Evolutionary conservation across 2,329 filamentous ascomycete species (phyloP), one percentile per base, ranked within the genome.

Genomic region (Aaosphaeria arxii): DNA sequence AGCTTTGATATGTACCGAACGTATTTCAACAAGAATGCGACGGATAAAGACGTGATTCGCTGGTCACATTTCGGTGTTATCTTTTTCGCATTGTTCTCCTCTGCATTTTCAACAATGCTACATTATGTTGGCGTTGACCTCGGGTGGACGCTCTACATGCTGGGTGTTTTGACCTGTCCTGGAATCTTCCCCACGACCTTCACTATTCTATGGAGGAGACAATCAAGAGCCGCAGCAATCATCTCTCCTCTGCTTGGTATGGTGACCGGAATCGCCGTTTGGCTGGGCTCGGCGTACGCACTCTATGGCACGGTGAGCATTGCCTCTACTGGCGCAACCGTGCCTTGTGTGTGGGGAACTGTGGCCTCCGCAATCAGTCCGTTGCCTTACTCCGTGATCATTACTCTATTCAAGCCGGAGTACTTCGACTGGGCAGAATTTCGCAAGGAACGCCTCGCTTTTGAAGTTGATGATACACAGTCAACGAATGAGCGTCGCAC

Each of bases 81-180:
- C 1, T 75, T 76, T 49, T 81, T 80, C 42, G 77, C 74, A 0
- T 55, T 79, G 0, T 77, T 82, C 47, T 74, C 76, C 0, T 77
- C 78, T 0, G 74, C 70, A 0, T 80, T 82, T 49, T 76, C 77
- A 7, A 80, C 77, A 0, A 74, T 77, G 44, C 60, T 82, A 1
- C 72, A 81, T 60, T 79, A 81, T 41, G 78, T 77, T 0, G 77
- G 77, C 0, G 74, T 81, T 4, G 75, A 81, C 42, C 67, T 82
- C 0, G 74, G 75, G 1, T 82, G 78, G 79, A 79, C 76, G 0
- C 50, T 80, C 1, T 80, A 81, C 51, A 78, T 81, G 76, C 71
- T 81, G 0, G 72, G 78, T 4, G 75, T 80, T 1, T 54, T 81
- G 7, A 80, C 76, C 0, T 80, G 77, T 33, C 77, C 78, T 0